phyloP scores from a whole-genome alignment of 306 rosid species.

The Quercus robur region DNA sequence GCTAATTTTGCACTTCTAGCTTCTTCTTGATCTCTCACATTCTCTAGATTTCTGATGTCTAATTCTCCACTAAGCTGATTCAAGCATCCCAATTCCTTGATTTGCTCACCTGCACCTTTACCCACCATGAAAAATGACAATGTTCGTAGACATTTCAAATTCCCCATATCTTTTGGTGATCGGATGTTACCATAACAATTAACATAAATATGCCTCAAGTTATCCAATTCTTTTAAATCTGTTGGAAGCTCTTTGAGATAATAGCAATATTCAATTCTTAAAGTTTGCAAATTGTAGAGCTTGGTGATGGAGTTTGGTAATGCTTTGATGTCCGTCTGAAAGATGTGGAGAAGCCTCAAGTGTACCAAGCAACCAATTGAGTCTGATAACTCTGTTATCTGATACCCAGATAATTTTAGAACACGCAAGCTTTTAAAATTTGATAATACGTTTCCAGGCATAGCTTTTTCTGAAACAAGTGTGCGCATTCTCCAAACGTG shows the following conservation, averaged over 20 bases:
- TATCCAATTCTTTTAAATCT: too few species aligned
- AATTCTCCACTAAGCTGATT: too few species aligned
- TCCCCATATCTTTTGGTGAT: accelerated
- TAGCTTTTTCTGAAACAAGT: neutral
- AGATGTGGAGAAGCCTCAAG: too few species aligned
- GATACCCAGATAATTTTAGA: neutral
- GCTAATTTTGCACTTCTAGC: too few species aligned
- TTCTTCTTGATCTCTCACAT: too few species aligned
- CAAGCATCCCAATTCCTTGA: too few species aligned
- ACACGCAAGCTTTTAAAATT: neutral
- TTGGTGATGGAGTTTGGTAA: too few species aligned
- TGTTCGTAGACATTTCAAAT: accelerated
- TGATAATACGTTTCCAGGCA: neutral
- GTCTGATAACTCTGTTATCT: neutral
- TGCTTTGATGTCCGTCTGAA: accelerated
- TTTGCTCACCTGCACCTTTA: too few species aligned
- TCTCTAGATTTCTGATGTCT: accelerated
- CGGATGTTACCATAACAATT: accelerated
- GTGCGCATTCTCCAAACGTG: neutral
- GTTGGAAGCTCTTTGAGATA: accelerated
- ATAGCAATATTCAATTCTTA: accelerated
- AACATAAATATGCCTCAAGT: too few species aligned
- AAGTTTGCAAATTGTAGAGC: conserved; percentile 5
- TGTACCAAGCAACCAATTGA: neutral
- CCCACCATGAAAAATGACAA: too few species aligned